Evolutionary conservation across 352 stramenopile species (phyloP), one percentile per base, ranked within the genome.

Genomic region (Phytophthora ohioensis): DNA sequence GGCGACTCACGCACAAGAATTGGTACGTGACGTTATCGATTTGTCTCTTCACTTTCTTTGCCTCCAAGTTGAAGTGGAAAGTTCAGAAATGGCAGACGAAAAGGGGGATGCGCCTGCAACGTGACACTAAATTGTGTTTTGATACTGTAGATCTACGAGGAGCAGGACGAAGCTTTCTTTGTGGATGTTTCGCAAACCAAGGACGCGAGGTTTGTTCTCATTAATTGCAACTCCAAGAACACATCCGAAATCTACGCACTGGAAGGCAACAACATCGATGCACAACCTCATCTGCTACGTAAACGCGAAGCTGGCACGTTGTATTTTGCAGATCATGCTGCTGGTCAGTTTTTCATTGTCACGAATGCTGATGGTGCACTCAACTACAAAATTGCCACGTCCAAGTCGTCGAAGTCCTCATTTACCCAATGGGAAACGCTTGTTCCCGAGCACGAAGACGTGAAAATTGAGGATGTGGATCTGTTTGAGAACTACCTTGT

Each of bases 401-500:
- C 34, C n/a, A 71, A 42, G 10, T 68, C 21, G 21, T 27, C 21
- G 67, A 17, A 51, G 10, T 47, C 47, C 5, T 49, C 57, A 10
- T 10, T 66, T 63, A 42, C 49, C 8, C 49, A 35, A 2, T 93
- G 84, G 86, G 32, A 74, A 34, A 84, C 76, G 13, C 73, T 91
- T 39, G 47, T 95, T 11, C 75, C 84, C 2, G 82, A 92, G 34
- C 61, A 85, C 0, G 34, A 61, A 34, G 78, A 90, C 34, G 87
- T 93, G 12, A 95, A 97, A 63, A 92, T 97, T 63, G 91, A 97
- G 42, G 91, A 97, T 57, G 79, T 97, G 9, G 91, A 97, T 65
- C 57, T 97, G 21, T 94, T 94, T 49, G 51, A 89, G n/a, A 64
- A 91, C 6, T 90, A 86, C 45, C 57, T 97, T 34, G 87, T 97